A percentile compares a stretch with the other conserved stretches of the same genome.
phyloP scores from a whole-genome alignment of 2,329 filamentous ascomycete genomes.

The Phyllosticta citriasiana region DNA sequence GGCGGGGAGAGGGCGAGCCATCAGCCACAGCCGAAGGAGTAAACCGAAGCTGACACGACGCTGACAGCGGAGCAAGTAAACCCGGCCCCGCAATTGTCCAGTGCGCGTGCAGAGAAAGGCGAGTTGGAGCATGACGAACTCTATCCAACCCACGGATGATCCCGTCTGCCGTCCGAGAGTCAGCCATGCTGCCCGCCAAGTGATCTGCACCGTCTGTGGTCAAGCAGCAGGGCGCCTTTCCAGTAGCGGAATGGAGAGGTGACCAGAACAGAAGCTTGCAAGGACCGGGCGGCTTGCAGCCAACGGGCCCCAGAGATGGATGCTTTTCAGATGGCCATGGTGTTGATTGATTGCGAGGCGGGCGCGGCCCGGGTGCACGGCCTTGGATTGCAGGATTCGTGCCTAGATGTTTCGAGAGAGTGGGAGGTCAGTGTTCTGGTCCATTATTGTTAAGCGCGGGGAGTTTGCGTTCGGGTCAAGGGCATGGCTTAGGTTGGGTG shows the following conservation, averaged over 20 bases:
- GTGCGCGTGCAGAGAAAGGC: neutral
- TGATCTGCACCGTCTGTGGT: neutral
- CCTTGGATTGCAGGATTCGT: neutral
- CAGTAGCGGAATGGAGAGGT: neutral
- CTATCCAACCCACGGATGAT: neutral
- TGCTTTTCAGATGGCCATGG: neutral
- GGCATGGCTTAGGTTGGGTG: too few relatives aligned
- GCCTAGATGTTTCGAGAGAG: neutral
- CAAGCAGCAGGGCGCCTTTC: neutral
- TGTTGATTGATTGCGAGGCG: neutral
- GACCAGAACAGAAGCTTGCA: neutral
- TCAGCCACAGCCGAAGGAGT: neutral
- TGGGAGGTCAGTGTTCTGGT: neutral
- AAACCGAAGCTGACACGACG: neutral
- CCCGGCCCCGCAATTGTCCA: neutral
- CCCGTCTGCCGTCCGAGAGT: neutral
- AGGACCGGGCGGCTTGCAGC: neutral
- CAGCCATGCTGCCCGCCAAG: neutral
- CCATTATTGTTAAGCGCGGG: neutral
- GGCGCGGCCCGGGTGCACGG: neutral
- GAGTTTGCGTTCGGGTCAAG: neutral
- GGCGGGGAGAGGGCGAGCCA: neutral
- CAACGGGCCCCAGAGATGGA: neutral
- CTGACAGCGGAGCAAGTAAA: neutral
- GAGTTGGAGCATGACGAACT: neutral